phyloP scores from a whole-genome alignment of 208 protist species.

The Strigomonas oncopelti region DNA sequence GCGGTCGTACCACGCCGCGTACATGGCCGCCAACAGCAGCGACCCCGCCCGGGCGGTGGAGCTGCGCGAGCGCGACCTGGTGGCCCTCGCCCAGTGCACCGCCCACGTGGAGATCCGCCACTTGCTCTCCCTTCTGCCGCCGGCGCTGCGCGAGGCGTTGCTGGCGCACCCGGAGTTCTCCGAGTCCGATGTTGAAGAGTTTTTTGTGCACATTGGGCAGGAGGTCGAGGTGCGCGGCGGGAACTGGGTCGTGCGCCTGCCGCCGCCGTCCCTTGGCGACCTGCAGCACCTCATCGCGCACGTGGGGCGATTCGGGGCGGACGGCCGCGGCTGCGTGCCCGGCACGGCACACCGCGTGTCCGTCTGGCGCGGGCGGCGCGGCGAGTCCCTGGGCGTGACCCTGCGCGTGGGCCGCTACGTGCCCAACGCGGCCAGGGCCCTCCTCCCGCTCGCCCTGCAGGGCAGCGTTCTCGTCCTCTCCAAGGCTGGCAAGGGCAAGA shows the following conservation, averaged over 20 bases:
- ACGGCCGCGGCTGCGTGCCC: constrained; percentile 70
- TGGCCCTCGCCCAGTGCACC: constrained; percentile 52
- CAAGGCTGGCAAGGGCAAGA: constrained; percentile 91
- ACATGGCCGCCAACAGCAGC: constrained; percentile 7
- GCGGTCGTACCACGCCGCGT: constrained; percentile 34
- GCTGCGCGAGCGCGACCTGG: constrained; percentile 52
- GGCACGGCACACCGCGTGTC: constrained; percentile 75
- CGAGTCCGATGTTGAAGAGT: constrained; percentile 56
- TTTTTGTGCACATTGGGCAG: constrained; percentile 75
- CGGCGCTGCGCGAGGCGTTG: constrained; percentile 41
- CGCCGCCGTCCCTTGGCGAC: constrained; percentile 45
- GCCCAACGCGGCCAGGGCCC: constrained; percentile 48
- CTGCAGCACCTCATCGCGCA: constrained; percentile 46
- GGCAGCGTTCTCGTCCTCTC: constrained; percentile 89
- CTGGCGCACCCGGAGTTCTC: constrained; percentile 38
- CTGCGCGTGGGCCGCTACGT: constrained; percentile 83
- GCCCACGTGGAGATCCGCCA: constrained; percentile 63
- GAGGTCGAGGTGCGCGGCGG: constrained; percentile 70
- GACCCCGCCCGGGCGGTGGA: constrained; percentile 29
- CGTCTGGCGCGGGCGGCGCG: constrained; percentile 62
- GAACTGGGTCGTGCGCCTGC: constrained; percentile 49
- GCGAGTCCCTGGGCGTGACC: constrained; percentile 81
- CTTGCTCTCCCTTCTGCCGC: constrained; percentile 56
- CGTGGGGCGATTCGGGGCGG: constrained; percentile 66
- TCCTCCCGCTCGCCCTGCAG: constrained; percentile 43